Evolutionary conservation across 108 stramenopile genomes (phyloP).

Genomic region (Cyclotella kingstonii): DNA sequence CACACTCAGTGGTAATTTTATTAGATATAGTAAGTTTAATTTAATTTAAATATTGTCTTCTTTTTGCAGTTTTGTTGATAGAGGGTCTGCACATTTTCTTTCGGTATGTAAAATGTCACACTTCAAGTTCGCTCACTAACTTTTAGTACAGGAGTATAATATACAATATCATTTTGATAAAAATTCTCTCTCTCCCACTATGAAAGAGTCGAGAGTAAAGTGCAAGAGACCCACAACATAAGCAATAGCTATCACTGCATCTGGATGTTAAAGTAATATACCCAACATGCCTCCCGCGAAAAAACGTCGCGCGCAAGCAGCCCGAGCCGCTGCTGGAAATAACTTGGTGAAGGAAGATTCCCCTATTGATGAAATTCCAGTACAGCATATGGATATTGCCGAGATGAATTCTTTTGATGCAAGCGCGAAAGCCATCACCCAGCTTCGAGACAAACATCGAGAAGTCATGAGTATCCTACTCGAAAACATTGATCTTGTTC

Average conservation of each 20-base stretch:
- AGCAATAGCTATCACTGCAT: neutral
- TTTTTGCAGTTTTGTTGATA: too few species aligned
- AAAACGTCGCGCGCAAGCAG: slow-evolving; percentile 14
- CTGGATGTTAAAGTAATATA: neutral
- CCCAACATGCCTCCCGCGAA: slow-evolving; percentile 14
- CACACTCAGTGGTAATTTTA: too few species aligned
- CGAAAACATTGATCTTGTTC: neutral
- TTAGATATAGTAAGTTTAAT: too few species aligned
- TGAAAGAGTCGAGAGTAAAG: too few species aligned
- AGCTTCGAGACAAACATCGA: neutral
- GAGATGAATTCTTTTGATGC: neutral
- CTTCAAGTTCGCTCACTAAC: too few species aligned
- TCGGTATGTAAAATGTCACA: too few species aligned
- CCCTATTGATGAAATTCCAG: neutral
- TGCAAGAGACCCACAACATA: neutral
- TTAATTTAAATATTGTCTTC: too few species aligned
- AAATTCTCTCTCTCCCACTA: too few species aligned
- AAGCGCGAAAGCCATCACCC: neutral
- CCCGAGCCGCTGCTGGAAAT: neutral
- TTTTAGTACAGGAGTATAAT: too few species aligned
- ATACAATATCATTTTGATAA: too few species aligned
- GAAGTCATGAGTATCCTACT: neutral
- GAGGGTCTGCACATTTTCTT: too few species aligned
- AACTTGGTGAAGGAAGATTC: neutral
- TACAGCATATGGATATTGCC: neutral